A percentile compares a stretch with the other conserved stretches of the same genome.
phyloP scores from a whole-genome alignment of 139 green algal species.

The Nannochloris sp. region DNA sequence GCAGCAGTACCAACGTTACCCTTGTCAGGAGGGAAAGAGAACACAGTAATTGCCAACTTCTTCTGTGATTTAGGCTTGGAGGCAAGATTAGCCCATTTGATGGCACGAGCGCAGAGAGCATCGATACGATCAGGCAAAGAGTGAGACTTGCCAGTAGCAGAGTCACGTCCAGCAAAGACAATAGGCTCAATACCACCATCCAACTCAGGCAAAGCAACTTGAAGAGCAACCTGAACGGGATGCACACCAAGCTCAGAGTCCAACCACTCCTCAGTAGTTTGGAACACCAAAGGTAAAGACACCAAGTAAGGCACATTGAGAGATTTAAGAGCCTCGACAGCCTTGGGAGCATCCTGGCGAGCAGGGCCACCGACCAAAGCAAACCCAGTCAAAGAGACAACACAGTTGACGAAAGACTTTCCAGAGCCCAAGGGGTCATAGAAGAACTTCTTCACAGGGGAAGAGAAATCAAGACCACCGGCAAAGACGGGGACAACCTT shows the following conservation, averaged over 20 bases:
- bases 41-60: constrained; percentile 96
- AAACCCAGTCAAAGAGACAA: constrained; percentile 94
- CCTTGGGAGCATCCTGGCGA: constrained; percentile 95
- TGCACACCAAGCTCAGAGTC: constrained; percentile 94
- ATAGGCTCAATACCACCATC: constrained; percentile 98
- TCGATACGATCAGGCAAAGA: constrained; percentile 93
- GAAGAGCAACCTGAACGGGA: constrained; percentile 94
- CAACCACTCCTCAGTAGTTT: constrained; percentile 99
- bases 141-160: constrained; percentile 94
- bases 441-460: constrained; percentile 97
- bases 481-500: constrained; percentile 97
- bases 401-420: constrained; percentile 76
- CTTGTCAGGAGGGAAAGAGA: constrained; percentile 99
- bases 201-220: constrained; percentile 98
- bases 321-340: constrained; percentile 84
- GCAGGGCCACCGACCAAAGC: constrained; percentile 92
- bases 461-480: constrained; percentile 92
- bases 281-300: constrained; percentile 96
- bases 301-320: constrained; percentile 98
- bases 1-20: constrained; percentile 98
- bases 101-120: constrained; percentile 71
- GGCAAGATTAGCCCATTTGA: constrained; percentile 92
- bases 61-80: constrained; percentile 92
- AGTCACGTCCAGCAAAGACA: constrained; percentile 95
- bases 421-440: constrained; percentile 85